A percentile compares a stretch with the other conserved stretches of the same genome.
These are phyloP conservation scores for Endoconidiophora polonica DNA, from an alignment of 2,329 filamentous ascomycete species.

Conservation along the genomic window DNA sequence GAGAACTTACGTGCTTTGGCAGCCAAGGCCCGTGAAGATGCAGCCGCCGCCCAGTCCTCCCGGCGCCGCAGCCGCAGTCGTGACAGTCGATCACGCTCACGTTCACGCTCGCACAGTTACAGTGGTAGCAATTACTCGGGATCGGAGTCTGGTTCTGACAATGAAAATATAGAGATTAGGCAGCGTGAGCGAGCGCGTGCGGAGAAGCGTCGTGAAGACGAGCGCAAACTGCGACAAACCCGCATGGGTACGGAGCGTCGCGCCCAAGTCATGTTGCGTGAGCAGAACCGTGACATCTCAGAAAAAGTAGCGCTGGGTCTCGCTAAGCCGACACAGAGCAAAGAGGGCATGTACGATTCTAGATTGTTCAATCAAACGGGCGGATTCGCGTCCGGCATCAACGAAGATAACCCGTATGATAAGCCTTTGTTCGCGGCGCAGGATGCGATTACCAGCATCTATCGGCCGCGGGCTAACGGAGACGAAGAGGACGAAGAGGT, in stretches of 20 bases:
- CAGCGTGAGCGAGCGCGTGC: constrained; percentile 63
- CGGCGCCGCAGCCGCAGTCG: constrained; percentile 15
- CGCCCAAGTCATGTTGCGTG: constrained; percentile 81
- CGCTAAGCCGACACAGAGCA: constrained; percentile 82
- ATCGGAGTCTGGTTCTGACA: constrained; percentile 31
- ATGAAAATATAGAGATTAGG: constrained; percentile 53
- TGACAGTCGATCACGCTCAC: background rate
- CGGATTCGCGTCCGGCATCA: constrained; percentile 82
- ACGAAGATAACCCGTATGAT: constrained; percentile 94
- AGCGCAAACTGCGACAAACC: constrained; percentile 80
- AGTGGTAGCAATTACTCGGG: constrained; percentile 20
- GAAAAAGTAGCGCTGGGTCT: constrained; percentile 91
- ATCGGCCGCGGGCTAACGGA: constrained; percentile 60
- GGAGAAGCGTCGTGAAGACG: constrained; percentile 65
- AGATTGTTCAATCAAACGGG: constrained; percentile 86
- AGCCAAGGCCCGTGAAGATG: constrained; percentile 80
- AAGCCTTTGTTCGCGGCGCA: constrained; percentile 94
- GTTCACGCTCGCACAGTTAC: constrained; percentile 20
- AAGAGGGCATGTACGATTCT: constrained; percentile 94
- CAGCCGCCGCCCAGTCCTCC: constrained; percentile 25
- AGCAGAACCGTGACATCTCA: constrained; percentile 91
- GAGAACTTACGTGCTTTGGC: constrained; percentile 77
- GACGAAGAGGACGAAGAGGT: constrained; percentile 63
- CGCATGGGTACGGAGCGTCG: constrained; percentile 89
- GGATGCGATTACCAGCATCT: constrained; percentile 87